A percentile compares a stretch with the other conserved stretches of the same genome.
phyloP scores from a whole-genome alignment of 208 protist genomes.

The Trypanosoma avium region DNA sequence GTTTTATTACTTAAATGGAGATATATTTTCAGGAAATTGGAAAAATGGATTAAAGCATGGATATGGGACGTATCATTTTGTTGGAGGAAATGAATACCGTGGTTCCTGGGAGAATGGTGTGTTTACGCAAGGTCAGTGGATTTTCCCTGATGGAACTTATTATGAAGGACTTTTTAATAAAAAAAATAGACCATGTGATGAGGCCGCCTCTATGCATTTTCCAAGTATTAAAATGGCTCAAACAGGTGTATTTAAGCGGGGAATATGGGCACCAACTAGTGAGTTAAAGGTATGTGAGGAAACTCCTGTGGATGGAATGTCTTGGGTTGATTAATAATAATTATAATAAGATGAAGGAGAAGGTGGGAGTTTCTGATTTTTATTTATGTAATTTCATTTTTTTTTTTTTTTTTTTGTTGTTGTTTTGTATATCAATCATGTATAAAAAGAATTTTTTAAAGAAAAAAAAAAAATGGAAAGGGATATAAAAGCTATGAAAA shows the following conservation, averaged over 20 bases:
- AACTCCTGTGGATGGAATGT: constrained; percentile 59
- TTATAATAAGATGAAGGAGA: too few species aligned
- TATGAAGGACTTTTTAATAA: constrained; percentile 91
- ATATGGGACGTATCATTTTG: constrained; percentile 90
- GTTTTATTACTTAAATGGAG: constrained; percentile 91
- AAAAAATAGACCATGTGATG: constrained; percentile 80
- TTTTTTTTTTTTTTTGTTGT: not conserved
- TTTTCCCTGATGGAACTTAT: constrained; percentile 80
- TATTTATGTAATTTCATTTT: constrained; percentile 10
- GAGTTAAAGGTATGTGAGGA: constrained; percentile 65
- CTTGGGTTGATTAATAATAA: constrained; percentile 54
- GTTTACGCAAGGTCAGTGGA: constrained; percentile 88
- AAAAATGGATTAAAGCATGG: constrained; percentile 76
- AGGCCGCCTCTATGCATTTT: constrained; percentile 73
- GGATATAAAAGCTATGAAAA: not conserved
- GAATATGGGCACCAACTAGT: constrained; percentile 74
- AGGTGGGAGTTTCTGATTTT: too few species aligned
- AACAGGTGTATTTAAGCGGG: constrained; percentile 67
- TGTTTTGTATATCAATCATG: not conserved
- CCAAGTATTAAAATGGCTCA: constrained; percentile 68
- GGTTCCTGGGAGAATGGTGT: constrained; percentile 74
- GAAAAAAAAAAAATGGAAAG: not conserved
- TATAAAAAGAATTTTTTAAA: too few species aligned
- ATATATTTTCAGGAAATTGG: constrained; percentile 90
- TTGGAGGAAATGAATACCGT: constrained; percentile 78